A percentile compares a stretch with the other conserved stretches of the same genome.
Conservation (phyloP, 495 filamentous ascomycete genomes). For the Neurospora africana region DNA sequence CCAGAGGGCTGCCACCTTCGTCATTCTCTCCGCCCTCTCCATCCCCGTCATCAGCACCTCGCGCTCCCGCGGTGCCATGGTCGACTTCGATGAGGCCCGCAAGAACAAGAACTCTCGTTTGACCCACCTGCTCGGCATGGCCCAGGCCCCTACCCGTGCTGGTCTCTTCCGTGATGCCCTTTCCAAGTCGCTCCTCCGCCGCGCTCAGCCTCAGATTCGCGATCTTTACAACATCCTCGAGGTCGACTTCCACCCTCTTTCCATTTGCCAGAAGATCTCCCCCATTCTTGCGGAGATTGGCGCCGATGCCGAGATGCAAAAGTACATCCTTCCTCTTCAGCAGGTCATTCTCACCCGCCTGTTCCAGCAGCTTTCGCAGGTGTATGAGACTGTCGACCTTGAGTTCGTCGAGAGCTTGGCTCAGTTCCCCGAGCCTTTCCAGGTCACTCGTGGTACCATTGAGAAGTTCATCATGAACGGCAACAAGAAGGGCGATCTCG, state of each 20-base stretch:
- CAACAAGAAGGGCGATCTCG: conserved; percentile 97
- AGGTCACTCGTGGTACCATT: conserved; percentile 81
- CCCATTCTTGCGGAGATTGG: conserved; percentile 92
- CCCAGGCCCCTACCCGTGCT: conserved; percentile 74
- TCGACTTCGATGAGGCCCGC: conserved; percentile 92
- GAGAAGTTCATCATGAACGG: conserved; percentile 99
- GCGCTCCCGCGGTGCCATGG: conserved; percentile 85
- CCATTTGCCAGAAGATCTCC: conserved; percentile 98
- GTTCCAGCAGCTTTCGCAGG: conserved; percentile 97
- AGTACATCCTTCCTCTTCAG: conserved; percentile 87
- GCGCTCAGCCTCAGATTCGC: conserved; percentile 84
- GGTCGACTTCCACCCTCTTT: conserved; percentile 96
- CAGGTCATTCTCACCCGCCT: conserved; percentile 96
- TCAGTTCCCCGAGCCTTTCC: conserved; percentile 93
- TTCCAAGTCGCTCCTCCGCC: conserved; percentile 85
- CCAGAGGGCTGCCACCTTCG: conserved; percentile 77
- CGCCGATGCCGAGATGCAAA: conserved; percentile 89
- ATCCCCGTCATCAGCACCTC: conserved; percentile 99
- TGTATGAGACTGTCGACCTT: conserved; percentile 96
- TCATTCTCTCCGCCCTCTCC: conserved; percentile 86
- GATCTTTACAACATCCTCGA: conserved; percentile 97
- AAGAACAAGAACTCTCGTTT: conserved; percentile 98
- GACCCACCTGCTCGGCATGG: conserved; percentile 91
- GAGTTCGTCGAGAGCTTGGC: conserved; percentile 88
- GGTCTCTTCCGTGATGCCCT: conserved; percentile 90